Conservation (phyloP, 495 filamentous ascomycete genomes). For the Tuber aestivum region DNA sequence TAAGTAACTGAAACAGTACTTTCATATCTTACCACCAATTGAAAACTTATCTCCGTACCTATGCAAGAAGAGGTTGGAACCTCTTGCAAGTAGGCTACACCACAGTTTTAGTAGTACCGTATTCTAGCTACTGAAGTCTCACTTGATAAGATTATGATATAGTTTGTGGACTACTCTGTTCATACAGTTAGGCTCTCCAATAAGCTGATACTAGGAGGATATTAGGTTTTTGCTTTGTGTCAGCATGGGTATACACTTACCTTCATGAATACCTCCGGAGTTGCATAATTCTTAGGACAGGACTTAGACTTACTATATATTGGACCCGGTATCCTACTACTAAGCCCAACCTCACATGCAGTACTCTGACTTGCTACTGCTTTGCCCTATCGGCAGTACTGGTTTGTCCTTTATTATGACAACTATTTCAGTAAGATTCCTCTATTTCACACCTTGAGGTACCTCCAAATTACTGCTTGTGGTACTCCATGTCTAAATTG, state of each 20-base stretch:
- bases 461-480: neutral
- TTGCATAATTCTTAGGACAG: neutral
- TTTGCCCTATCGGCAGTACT: neutral
- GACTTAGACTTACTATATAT: neutral
- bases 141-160: slow-evolving; percentile 21
- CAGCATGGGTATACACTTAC: neutral
- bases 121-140: slow-evolving; percentile 5
- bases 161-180: slow-evolving; percentile 6
- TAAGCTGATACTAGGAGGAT: slow-evolving; percentile 18
- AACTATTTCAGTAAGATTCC: neutral
- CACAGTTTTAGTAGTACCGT: neutral
- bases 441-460: neutral
- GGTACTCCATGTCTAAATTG: neutral
- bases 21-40: neutral
- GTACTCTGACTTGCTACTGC: neutral
- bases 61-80: neutral
- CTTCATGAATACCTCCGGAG: neutral
- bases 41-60: neutral
- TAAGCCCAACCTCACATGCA: neutral
- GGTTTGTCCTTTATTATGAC: neutral
- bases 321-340: neutral
- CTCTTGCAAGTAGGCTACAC: neutral
- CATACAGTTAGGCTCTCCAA: slow-evolving; percentile 12
- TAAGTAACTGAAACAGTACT: neutral
- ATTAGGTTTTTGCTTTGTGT: slow-evolving; percentile 15